These are phyloP conservation scores for Pestalotiopsis sp. DNA, from an alignment of 2,329 filamentous ascomycete genomes.

Conservation along the genomic window DNA sequence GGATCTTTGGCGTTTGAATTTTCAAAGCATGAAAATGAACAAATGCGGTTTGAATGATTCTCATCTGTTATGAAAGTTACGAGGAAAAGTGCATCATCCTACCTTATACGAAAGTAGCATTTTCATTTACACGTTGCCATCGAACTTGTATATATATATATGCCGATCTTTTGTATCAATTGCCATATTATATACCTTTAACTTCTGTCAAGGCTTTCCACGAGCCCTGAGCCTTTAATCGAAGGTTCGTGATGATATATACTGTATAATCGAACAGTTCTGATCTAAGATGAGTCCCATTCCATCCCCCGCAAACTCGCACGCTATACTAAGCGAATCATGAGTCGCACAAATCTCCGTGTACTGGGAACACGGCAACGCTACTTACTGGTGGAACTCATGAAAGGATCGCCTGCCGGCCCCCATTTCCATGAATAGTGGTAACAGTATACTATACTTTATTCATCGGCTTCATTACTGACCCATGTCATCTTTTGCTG, in stretches of 20 bases:
- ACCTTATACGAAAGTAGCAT: too few relatives aligned
- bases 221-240: too few relatives aligned
- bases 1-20: too few relatives aligned
- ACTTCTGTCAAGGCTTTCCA: background rate
- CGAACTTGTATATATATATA: too few relatives aligned
- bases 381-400: conserved; percentile 1
- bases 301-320: background rate
- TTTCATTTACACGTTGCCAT: too few relatives aligned
- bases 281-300: background rate
- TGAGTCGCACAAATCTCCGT: background rate
- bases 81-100: too few relatives aligned
- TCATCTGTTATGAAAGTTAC: too few relatives aligned
- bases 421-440: background rate
- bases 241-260: too few relatives aligned
- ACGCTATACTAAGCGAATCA: background rate
- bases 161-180: too few relatives aligned
- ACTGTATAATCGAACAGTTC: background rate
- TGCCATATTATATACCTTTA: background rate
- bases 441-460: background rate
- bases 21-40: too few relatives aligned
- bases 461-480: background rate
- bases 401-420: background rate
- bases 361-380: background rate
- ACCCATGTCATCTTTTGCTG: background rate
- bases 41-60: too few relatives aligned